Conservation (phyloP, 176 grass and related monocot species). For the Poa annua region DNA sequence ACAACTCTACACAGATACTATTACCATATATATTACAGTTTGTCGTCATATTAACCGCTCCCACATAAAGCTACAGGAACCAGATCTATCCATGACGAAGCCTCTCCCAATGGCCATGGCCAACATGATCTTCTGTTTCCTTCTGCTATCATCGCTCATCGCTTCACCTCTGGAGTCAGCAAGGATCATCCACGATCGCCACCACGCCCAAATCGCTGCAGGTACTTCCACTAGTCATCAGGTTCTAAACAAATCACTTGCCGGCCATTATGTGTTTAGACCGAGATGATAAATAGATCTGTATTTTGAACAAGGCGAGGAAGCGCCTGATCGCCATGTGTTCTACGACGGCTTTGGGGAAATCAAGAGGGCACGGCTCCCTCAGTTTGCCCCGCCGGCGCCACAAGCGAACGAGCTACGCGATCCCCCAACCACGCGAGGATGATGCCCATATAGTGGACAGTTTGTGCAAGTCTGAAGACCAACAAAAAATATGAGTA, state of each 20-base stretch:
- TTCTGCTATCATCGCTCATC: conserved; percentile 1
- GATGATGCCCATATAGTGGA: not conserved
- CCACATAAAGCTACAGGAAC: not conserved
- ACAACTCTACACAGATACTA: not conserved
- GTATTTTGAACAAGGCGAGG: not conserved
- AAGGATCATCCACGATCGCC: conserved; percentile 1
- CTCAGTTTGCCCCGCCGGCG: not conserved
- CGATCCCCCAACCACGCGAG: not conserved
- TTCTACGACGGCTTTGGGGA: not conserved
- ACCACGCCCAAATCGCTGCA: not conserved
- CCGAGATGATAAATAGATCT: not conserved
- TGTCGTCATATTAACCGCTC: too few species aligned
- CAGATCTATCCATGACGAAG: not conserved
- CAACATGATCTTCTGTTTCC: conserved; percentile 6
- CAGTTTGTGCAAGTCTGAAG: not conserved
- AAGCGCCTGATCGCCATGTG: not conserved
- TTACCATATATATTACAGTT: not conserved
- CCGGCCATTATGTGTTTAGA: not conserved
- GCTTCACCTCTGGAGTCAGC: not conserved
- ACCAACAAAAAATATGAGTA: not conserved
- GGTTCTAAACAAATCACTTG: not conserved
- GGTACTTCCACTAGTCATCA: not conserved
- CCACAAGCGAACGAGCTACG: not conserved
- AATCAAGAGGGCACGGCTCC: not conserved
- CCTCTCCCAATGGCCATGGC: not conserved